Base-by-base conservation (phyloP, 257 asterid genomes). In the Euphrasia confusa region DNA sequence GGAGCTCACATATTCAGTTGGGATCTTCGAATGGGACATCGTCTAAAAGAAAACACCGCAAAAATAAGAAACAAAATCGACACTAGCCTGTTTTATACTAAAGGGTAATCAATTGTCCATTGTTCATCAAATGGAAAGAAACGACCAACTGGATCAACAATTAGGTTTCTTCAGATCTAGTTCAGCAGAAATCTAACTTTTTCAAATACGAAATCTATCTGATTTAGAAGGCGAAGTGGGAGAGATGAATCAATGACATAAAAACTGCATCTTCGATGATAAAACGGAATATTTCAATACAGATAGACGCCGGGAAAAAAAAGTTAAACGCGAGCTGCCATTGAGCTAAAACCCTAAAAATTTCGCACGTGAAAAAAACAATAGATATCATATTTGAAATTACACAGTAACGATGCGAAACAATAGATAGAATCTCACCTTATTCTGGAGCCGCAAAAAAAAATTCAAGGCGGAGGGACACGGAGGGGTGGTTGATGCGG, bases 271-370 rank as follows among this genome's bases (percentile, higher is more conserved):
- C 56, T 17, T 50, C 56, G 2, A 7, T 15, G 10, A 4, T 49
- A 49, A 49, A 15, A 14, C 10, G 8, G 24, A 18, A 52, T 10
- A 52, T 15, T 5, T 4, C 9, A 61, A 64, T 60, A 60, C 44
- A 50, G 48, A 59, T 14, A 60, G 59, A 2, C 18, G 47, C 18
- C 45, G 7, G 26, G 4, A 18, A 48, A 6, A 5, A 48, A 48
- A 48, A 33, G 17, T 21, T 21, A 13, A n/a, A 14, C 15, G 7
- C 64, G 44, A 58, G 10, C 10, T 37, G 48, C 21, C 35, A 33
- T 15, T 30, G 1, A 21, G 40, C 72, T 32, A 28, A 67, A 64
- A 50, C 56, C 74, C 75, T 53, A 69, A 35, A 35, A 21, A 58
- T 44, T 52, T 35, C 47, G 59, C 8, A 9, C 64, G 10, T 28